A percentile compares a stretch with the other conserved stretches of the same genome.
phyloP scores from a whole-genome alignment of 768 basidiomycete genomes.

The Suillus weaverae region DNA sequence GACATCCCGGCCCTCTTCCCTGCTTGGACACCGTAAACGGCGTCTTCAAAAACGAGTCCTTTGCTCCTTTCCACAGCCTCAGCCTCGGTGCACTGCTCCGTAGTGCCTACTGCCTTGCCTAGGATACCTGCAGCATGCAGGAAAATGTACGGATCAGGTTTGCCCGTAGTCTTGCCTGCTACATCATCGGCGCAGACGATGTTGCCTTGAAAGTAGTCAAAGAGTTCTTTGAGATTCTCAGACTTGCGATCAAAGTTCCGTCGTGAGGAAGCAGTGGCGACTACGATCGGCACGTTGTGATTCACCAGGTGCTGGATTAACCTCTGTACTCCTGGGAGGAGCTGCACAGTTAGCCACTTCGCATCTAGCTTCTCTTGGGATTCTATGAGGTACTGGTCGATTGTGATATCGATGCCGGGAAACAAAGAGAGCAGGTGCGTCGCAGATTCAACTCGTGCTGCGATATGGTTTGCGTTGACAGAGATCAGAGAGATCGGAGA shows the following conservation, averaged over 20 bases:
- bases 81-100: conserved; percentile 27
- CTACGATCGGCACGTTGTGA: conserved; percentile 71
- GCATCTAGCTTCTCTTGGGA: conserved; percentile 59
- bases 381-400: conserved; percentile 58
- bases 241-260: conserved; percentile 71
- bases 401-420: conserved; percentile 65
- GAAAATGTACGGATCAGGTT: conserved; percentile 83
- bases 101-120: conserved; percentile 54
- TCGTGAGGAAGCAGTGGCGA: conserved; percentile 75
- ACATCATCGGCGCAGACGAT: conserved; percentile 75
- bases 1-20: conserved; percentile 86
- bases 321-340: conserved; percentile 71
- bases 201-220: conserved; percentile 57
- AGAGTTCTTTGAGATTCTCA: conserved; percentile 55
- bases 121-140: conserved; percentile 67
- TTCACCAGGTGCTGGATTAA: conserved; percentile 71
- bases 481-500: background rate
- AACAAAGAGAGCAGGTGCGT: conserved; percentile 75
- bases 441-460: conserved; percentile 66
- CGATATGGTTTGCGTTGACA: background rate
- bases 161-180: conserved; percentile 58
- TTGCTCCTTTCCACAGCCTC: conserved; percentile 50
- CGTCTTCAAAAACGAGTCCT: conserved; percentile 85
- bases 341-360: conserved; percentile 66
- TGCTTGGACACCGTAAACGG: conserved; percentile 72